Evolutionary conservation across 129 eudicot species (phyloP).

Genomic region (Deinandra increscens): DNA sequence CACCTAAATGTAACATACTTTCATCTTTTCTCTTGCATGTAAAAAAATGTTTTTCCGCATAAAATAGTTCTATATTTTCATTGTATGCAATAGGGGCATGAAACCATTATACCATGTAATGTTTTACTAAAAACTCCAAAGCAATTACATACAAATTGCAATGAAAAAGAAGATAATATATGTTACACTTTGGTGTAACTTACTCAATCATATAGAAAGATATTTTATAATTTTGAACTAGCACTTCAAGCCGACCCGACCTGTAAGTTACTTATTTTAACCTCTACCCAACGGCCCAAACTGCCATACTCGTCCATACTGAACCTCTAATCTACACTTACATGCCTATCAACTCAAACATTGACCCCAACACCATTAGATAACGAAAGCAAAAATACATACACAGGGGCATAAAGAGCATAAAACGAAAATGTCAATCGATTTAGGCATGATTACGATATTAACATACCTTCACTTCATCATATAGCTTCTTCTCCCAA

Average conservation of each 20-base stretch:
- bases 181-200: neutral
- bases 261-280: neutral
- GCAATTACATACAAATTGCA: too few species aligned
- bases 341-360: neutral
- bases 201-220: neutral
- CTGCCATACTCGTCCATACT: neutral
- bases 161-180: too few species aligned
- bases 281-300: neutral
- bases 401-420: neutral
- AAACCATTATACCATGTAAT: too few species aligned
- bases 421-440: neutral
- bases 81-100: neutral
- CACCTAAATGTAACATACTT: neutral
- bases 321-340: neutral
- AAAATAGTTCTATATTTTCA: neutral
- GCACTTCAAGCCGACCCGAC: neutral
- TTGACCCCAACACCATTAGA: neutral
- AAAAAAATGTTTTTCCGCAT: neutral
- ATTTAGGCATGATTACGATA: neutral
- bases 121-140: too few species aligned
- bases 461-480: constrained; percentile 86
- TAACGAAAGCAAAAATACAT: neutral
- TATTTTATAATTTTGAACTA: neutral
- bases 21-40: neutral
- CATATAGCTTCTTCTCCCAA: constrained; percentile 97